Evolutionary conservation across 2,329 filamentous ascomycete genomes (phyloP), one percentile per base, ranked within the genome.

Genomic region (Colletotrichum caudatum): DNA sequence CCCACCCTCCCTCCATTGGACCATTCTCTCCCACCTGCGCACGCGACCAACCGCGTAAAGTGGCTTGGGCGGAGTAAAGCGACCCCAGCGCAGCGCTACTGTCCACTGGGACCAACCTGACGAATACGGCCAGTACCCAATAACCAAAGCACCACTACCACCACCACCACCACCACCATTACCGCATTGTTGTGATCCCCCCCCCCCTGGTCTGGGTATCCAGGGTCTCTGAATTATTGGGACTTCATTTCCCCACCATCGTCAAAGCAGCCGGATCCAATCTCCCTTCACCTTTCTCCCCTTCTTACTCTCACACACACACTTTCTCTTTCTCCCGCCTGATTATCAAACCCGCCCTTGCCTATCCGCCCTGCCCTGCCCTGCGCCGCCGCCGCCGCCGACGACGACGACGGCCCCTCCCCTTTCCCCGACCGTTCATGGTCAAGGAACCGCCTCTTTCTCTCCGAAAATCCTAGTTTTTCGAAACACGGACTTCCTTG

Each of bases 161-260:
- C 61, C 58, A 37, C 53, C 18, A n/a, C 33, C 29, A 20, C 20
- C 53, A 41, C 39, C 29, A 29, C 29, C 29, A 29, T 29, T 29
- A 29, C 61, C 65, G 61, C 66, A 72, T 69, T 71, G 57, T 66
- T 63, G 51, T 66, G 67, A 70, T 54, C 66, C 56, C 66, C 60
- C 70, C 70, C 62, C 20, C 50, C 50, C 70, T 56, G 69, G 69
- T 69, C 69, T 72, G 51, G 51, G 64, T 60, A 72, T 71, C 70
- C 62, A 72, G 71, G 72, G 72, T 72, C 69, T 72, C 65, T 72
- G 37, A 68, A 72, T 68, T 72, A 73, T 73, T 73, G 72, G 64
- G 57, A 73, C 65, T 71, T 73, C 72, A 73, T 73, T 73, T 73
- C 72, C 72, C 72, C 72, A 72, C 72, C 65, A 68, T 72, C 72